A percentile compares a stretch with the other conserved stretches of the same genome.
Conservation (phyloP, 352 stramenopile species). For the Phytopythium aichiense region DNA sequence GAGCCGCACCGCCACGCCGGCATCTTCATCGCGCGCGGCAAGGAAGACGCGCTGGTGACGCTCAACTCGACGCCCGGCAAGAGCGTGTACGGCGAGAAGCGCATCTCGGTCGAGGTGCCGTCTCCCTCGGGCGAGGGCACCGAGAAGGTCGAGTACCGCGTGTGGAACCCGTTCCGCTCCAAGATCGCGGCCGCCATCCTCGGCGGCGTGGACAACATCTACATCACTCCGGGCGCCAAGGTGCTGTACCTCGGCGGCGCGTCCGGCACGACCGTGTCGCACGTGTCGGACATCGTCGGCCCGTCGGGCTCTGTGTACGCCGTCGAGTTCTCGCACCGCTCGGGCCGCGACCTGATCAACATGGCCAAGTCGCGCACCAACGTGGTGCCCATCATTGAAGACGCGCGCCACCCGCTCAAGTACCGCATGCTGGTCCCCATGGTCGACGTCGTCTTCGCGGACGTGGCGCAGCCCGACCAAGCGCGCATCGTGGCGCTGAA, state of each 20-base stretch:
- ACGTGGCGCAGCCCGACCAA: slow-evolving; percentile 99
- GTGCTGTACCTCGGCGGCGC: slow-evolving; percentile 99
- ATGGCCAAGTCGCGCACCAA: slow-evolving; percentile 99
- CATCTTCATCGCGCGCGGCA: slow-evolving; percentile 98
- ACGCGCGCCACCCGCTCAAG: slow-evolving; percentile 97
- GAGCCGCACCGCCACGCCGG: slow-evolving; percentile 98
- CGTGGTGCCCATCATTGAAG: slow-evolving; percentile 99
- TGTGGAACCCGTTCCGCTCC: slow-evolving; percentile 99
- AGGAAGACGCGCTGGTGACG: slow-evolving; percentile 99
- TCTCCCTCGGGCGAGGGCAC: slow-evolving; percentile 84
- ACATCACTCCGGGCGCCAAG: slow-evolving; percentile 96
- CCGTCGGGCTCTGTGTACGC: slow-evolving; percentile 97
- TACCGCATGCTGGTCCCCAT: slow-evolving; percentile 99
- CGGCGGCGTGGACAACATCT: slow-evolving; percentile 98
- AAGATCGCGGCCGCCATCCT: slow-evolving; percentile 99
- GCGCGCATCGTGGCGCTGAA: slow-evolving; percentile 99
- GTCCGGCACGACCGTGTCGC: slow-evolving; percentile 97
- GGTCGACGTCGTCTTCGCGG: slow-evolving; percentile 98
- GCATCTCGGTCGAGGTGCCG: slow-evolving; percentile 97
- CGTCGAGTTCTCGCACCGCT: slow-evolving; percentile 99
- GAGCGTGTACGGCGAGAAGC: slow-evolving; percentile 99
- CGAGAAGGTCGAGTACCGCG: slow-evolving; percentile 99
- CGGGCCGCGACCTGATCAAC: slow-evolving; percentile 98
- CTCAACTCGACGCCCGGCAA: slow-evolving; percentile 98
- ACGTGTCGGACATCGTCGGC: slow-evolving; percentile 99